Evolutionary conservation across 2,329 filamentous ascomycete species (phyloP).

Genomic region (Trichophyton verrucosum): DNA sequence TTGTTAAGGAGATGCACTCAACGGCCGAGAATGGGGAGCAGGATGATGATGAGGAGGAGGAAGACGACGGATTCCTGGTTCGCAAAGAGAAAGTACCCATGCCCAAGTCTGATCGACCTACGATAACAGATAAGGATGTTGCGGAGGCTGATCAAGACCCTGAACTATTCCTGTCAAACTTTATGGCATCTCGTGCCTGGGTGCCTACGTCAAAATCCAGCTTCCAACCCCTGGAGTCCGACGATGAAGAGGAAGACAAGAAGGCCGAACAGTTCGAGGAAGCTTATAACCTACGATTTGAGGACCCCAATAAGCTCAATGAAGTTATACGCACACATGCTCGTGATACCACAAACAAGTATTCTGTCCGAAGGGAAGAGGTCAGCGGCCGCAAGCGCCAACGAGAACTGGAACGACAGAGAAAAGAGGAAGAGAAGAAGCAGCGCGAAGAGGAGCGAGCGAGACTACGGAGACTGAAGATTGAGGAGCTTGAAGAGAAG

Average conservation of each 20-base stretch:
- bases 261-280: constrained; percentile 78
- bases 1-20: constrained; percentile 70
- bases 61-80: constrained; percentile 58
- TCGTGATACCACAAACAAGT: constrained; percentile 67
- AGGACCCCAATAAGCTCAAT: constrained; percentile 78
- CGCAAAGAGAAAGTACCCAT: constrained; percentile 46
- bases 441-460: constrained; percentile 69
- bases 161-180: constrained; percentile 87
- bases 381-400: constrained; percentile 62
- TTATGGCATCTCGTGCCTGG: constrained; percentile 87
- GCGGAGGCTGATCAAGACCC: constrained; percentile 74
- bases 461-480: constrained; percentile 70
- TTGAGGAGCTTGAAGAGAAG: constrained; percentile 81
- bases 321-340: constrained; percentile 80
- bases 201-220: constrained; percentile 53
- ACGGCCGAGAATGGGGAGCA: constrained; percentile 35
- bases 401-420: constrained; percentile 64
- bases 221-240: constrained; percentile 79
- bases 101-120: constrained; percentile 20
- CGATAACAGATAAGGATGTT: constrained; percentile 52
- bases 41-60: constrained; percentile 38
- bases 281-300: constrained; percentile 92
- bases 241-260: constrained; percentile 65
- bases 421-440: constrained; percentile 65
- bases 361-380: constrained; percentile 77